These are phyloP conservation scores for Ganoderma lingzhi DNA, from an alignment of 1,284 basidiomycete genomes.

Conservation along the genomic window DNA sequence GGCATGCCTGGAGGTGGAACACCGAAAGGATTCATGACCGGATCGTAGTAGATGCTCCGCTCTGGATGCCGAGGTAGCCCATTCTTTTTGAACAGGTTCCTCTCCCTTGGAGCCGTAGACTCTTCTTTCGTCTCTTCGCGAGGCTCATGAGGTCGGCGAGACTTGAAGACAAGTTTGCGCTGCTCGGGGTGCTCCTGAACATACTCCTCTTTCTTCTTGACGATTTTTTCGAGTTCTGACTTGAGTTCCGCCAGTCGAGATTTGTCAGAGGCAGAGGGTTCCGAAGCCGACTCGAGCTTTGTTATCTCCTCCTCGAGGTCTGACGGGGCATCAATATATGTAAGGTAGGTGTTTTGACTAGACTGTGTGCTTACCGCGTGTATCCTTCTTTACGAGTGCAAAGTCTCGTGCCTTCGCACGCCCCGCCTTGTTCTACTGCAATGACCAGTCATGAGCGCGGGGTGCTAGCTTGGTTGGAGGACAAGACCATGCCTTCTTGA, in stretches of 20 bases:
- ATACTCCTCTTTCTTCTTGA: conserved; percentile 89
- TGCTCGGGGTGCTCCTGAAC: conserved; percentile 92
- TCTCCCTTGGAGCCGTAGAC: conserved; percentile 51
- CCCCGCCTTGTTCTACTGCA: conserved; percentile 88
- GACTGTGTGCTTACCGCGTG: conserved; percentile 59
- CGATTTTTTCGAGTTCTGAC: conserved; percentile 80
- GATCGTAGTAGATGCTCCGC: conserved; percentile 92
- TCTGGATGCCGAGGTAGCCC: conserved; percentile 88
- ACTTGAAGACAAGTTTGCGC: conserved; percentile 75
- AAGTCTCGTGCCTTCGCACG: conserved; percentile 83
- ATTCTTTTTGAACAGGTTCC: conserved; percentile 81
- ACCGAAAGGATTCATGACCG: conserved; percentile 93
- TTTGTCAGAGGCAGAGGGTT: conserved; percentile 57
- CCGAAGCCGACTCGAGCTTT: conserved; percentile 59
- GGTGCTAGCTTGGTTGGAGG: conserved; percentile 6
- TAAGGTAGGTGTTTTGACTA: neutral
- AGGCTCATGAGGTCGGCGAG: conserved; percentile 53
- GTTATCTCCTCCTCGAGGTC: conserved; percentile 78
- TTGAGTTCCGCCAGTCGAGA: conserved; percentile 71
- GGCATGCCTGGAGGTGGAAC: conserved; percentile 98
- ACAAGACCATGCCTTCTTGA: conserved; percentile 78
- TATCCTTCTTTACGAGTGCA: conserved; percentile 88
- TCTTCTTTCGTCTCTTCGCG: conserved; percentile 52
- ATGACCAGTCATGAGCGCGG: conserved; percentile 18
- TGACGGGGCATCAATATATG: conserved; percentile 37